Evolutionary conservation across 1,139 yeast species (phyloP).

Genomic region (Yamadazyma spencermartinsiae): DNA sequence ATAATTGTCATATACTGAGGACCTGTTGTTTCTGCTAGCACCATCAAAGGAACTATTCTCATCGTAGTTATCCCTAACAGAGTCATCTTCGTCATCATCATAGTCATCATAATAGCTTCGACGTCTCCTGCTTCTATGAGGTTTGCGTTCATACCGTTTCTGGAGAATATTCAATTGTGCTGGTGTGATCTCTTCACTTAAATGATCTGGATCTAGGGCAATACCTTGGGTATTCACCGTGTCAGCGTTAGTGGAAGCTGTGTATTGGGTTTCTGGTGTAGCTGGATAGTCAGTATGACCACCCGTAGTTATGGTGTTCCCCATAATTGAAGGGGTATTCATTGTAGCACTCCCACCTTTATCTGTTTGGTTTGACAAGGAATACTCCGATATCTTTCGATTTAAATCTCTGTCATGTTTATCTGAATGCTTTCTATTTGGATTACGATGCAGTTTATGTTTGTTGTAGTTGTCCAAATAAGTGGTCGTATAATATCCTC

Average conservation of each 20-base stretch:
- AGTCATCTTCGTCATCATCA: slow-evolving; percentile 5
- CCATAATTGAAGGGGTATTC: background rate
- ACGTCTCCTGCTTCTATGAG: slow-evolving; percentile 11
- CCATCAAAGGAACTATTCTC: slow-evolving; percentile 1
- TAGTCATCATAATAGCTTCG: slow-evolving; percentile 8
- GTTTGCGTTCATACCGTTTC: slow-evolving; percentile 11
- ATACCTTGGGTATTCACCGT: slow-evolving; percentile 11
- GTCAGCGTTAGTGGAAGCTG: slow-evolving; percentile 7
- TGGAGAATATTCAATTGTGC: slow-evolving; percentile 35
- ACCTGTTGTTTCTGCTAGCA: slow-evolving; percentile 4
- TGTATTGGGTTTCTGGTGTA: slow-evolving; percentile 13
- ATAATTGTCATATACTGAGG: slow-evolving; percentile 13
- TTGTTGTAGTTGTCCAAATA: slow-evolving; percentile 23
- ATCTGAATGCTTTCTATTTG: background rate
- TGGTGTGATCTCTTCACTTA: slow-evolving; percentile 37
- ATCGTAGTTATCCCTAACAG: slow-evolving; percentile 6
- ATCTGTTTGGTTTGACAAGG: slow-evolving; percentile 4
- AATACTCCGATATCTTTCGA: slow-evolving; percentile 4
- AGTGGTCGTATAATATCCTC: slow-evolving; percentile 29
- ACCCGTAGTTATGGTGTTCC: background rate
- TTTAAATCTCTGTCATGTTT: background rate
- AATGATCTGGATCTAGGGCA: slow-evolving; percentile 28
- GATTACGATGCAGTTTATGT: slow-evolving; percentile 6
- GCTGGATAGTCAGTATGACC: background rate
- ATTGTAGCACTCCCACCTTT: background rate